Base-by-base conservation (phyloP, 2,329 filamentous ascomycete genomes). In the Bipolaris sorokiniana region DNA sequence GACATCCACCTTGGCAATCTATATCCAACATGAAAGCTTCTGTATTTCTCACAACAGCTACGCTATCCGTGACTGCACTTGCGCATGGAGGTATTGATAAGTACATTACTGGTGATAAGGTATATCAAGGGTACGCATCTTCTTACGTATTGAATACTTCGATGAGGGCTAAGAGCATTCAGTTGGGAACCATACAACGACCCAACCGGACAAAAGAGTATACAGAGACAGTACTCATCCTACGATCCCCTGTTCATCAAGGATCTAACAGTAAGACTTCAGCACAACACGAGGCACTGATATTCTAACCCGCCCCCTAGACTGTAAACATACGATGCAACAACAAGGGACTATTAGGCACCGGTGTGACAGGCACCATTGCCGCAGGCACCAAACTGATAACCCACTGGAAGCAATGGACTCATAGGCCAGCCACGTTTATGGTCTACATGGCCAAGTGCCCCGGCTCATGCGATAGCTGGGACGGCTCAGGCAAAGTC, bases 341-440 rank as follows among this genome's bases (percentile, higher is more conserved):
- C 56, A 73, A 73, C n/a, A 51, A 56, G 15, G 70, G 70, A 23
- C 41, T 44, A 22, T 56, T 66, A 1, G 70, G 70, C 26, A 72
- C 67, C 6, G 70, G 70, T 16, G 69, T 81, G 5, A 74, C 72
- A 33, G 83, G 81, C 1, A 73, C 76, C 31, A 73, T 83, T 56
- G 70, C 76, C 5, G 81, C 83, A 5, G 84, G 84, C 34, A 64
- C 72, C 16, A 79, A 76, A 42, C 74, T 86, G 50, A 81, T 80
- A 9, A 81, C 83, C 15, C 72, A 79, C 62, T 85, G 83, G 83
- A 69, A 73, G 37, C 83, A 86, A 72, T 85, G 83, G 83, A 85
- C 83, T 2, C 83, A 86, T 68, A 71, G 77, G 37, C 83, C 85
- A 60, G 82, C 83, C 3, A 81, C 83, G 15, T 80, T 86, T 47